Evolutionary conservation across 352 stramenopile genomes (phyloP).

Genomic region (Phytopythium litorale): DNA sequence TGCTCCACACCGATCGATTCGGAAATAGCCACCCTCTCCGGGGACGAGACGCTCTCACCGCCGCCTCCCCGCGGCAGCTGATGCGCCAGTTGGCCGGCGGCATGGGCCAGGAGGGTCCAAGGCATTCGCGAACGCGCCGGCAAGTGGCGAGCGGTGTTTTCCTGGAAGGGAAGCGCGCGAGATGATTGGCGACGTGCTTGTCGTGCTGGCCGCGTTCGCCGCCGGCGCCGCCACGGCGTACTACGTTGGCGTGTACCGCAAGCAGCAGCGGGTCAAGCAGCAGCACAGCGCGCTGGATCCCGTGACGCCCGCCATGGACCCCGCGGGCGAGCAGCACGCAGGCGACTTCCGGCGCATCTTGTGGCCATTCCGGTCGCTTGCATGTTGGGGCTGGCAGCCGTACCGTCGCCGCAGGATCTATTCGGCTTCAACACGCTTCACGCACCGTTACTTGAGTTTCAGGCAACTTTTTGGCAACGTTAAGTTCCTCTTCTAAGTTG

Average conservation of each 20-base stretch:
- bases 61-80: not conserved
- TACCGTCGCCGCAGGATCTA: not conserved
- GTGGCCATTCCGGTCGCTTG: not conserved
- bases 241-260: constrained; percentile 2
- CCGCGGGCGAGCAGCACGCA: not conserved
- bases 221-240: not conserved
- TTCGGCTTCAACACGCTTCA: not conserved
- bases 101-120: too few relatives aligned
- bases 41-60: too few relatives aligned
- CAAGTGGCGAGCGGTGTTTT: not conserved
- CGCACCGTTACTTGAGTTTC: not conserved
- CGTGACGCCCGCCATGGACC: not conserved
- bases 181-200: constrained; percentile 2
- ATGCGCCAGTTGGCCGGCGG: too few relatives aligned
- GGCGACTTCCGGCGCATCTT: constrained; percentile 1
- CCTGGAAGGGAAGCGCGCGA: not conserved
- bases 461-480: not conserved
- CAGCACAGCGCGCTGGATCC: not conserved
- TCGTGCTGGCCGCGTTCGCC: constrained; percentile 1
- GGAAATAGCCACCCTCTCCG: not conserved
- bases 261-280: constrained; percentile 3
- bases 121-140: constrained; percentile 1
- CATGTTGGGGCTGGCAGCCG: not conserved
- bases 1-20: not conserved
- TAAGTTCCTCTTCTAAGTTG: not conserved